Percentiles rank a stretch among this genome's conserved stretches.
These are phyloP conservation scores for Fusarium sacchari DNA, from an alignment of 2,329 filamentous ascomycete genomes.

Conservation along the genomic window DNA sequence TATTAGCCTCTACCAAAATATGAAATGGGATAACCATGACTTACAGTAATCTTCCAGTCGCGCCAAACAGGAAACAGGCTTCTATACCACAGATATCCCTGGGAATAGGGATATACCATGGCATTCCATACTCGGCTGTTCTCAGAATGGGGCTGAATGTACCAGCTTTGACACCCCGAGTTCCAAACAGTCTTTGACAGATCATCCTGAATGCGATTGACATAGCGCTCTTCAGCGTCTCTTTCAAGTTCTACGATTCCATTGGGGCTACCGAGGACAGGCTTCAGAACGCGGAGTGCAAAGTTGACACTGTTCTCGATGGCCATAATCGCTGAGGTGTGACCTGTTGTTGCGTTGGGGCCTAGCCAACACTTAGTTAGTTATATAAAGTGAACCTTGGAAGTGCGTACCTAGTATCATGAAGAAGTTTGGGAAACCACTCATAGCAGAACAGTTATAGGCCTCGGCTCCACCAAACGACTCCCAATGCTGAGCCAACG, in stretches of 20 bases:
- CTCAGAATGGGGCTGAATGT: background rate
- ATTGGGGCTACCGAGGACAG: background rate
- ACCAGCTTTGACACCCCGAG: background rate
- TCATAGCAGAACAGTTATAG: background rate
- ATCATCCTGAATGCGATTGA: background rate
- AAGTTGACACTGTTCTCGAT: background rate
- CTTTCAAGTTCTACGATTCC: background rate
- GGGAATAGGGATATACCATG: background rate
- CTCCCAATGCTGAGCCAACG: background rate
- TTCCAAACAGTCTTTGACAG: background rate
- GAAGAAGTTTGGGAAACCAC: background rate
- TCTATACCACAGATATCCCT: background rate
- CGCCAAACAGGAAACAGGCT: background rate
- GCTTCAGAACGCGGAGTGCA: background rate
- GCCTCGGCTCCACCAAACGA: background rate
- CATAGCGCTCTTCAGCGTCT: background rate
- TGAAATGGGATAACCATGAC: accelerated
- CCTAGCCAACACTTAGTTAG: background rate
- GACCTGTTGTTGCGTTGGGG: background rate
- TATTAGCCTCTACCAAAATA: background rate
- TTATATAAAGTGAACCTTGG: accelerated
- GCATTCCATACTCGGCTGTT: background rate
- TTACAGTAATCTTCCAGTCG: background rate
- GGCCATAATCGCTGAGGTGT: background rate
- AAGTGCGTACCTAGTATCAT: background rate